Evolutionary conservation across 1,284 basidiomycete species (phyloP), one percentile per base, ranked within the genome.

Genomic region (Meripilus lineatus): DNA sequence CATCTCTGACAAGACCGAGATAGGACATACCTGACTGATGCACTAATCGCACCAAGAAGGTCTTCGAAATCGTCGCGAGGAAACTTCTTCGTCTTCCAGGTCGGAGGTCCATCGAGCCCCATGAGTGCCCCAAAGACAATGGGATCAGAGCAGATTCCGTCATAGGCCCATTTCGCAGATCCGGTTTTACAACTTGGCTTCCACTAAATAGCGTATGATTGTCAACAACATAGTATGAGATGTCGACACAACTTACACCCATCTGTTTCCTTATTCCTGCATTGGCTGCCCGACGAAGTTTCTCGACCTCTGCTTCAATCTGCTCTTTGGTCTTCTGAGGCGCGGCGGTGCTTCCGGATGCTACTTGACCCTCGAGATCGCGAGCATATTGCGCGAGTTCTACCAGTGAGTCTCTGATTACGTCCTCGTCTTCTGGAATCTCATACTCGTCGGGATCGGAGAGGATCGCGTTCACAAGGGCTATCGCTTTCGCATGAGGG

Each of bases 201-300:
- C 75, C 75, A 79, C 76, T 77, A 35, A 28, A 37, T 35, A 24
- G 17, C 24, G 36, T 24, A 30, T 30, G 30, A 37, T 13, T 35
- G n/a, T n/a, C 15, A 21, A 18, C 23, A 28, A 30, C n/a, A n/a
- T 21, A 32, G n/a, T 33, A 39, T 30, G 46, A 25, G 11, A 20
- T 32, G 32, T 23, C 20, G 43, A 42, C 36, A 42, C 35, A 40
- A 38, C 69, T 28, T 44, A 75, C 74, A 14, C 54, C 59, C 74
- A 80, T 74, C 58, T 76, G 72, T 50, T 78, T 77, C 58, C 55
- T 69, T 41, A 81, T 80, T 0, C 77, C 75, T 48, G 72, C 74
- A 4, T 64, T 62, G 24, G 67, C 69, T 37, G 70, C 70, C 43
- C 61, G 67, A 26, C 65, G 53, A 13, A 80, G 56, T 51, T 74